phyloP scores from a whole-genome alignment of 495 filamentous ascomycete species.

The Trichoderma parareesei region DNA sequence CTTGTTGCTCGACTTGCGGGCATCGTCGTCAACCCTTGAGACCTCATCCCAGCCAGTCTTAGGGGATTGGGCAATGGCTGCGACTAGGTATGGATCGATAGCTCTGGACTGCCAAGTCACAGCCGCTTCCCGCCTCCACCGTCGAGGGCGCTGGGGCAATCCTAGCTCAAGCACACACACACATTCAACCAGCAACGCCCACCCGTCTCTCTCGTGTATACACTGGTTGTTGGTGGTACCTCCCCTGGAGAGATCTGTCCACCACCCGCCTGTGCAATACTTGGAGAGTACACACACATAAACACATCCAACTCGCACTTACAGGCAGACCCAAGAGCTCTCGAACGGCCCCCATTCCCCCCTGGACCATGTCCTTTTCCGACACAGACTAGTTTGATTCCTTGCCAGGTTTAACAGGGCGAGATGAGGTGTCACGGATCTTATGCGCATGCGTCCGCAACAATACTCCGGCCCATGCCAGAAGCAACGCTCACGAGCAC shows the following conservation, averaged over 20 bases:
- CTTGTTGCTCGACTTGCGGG: background rate
- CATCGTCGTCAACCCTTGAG: background rate
- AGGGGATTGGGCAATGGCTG: background rate
- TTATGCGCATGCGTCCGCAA: constrained; percentile 10
- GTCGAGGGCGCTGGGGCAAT: background rate
- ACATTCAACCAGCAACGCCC: too few relatives aligned
- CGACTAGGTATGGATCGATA: background rate
- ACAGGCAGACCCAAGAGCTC: background rate
- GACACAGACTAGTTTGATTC: constrained; percentile 4
- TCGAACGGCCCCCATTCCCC: background rate
- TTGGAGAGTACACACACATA: too few relatives aligned
- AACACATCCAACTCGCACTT: too few relatives aligned
- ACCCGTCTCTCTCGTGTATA: background rate
- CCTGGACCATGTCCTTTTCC: constrained; percentile 3
- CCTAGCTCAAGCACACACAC: background rate
- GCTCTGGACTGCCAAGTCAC: background rate
- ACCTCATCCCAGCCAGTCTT: background rate
- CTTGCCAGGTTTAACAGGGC: constrained; percentile 9
- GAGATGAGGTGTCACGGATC: constrained; percentile 13
- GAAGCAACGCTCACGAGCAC: background rate
- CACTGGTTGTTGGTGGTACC: background rate
- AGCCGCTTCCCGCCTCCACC: constrained; percentile 1
- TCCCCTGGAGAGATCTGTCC: background rate
- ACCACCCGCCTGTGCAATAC: too few relatives aligned
- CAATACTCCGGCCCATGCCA: constrained; percentile 6